Conservation (phyloP, 2,329 filamentous ascomycete species). For the Ceratocystis ficicola region DNA sequence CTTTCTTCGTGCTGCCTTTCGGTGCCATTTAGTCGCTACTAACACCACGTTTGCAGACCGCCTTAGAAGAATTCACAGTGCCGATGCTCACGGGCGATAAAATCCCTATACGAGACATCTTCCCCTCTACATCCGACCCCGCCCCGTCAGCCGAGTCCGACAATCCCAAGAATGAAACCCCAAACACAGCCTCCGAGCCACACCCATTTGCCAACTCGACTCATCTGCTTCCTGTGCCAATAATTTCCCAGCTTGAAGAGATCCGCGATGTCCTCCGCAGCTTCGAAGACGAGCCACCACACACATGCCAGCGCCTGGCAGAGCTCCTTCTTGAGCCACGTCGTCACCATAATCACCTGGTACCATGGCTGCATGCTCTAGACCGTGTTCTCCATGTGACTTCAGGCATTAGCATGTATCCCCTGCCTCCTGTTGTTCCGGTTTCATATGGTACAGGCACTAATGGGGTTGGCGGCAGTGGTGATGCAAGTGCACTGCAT, state of each 20-base stretch:
- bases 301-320: slow-evolving; percentile 83
- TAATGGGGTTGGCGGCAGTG: slow-evolving; percentile 31
- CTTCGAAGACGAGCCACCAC: slow-evolving; percentile 67
- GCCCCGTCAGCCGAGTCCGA: slow-evolving; percentile 29
- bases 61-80: slow-evolving; percentile 13
- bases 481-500: slow-evolving; percentile 25
- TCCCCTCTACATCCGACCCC: slow-evolving; percentile 22
- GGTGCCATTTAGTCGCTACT: not conserved
- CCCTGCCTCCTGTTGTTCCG: slow-evolving; percentile 53
- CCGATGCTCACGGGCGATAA: slow-evolving; percentile 18
- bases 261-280: slow-evolving; percentile 51
- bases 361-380: slow-evolving; percentile 78
- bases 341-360: slow-evolving; percentile 67
- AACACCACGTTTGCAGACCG: slow-evolving; percentile 5
- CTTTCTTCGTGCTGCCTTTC: not conserved
- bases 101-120: slow-evolving; percentile 16
- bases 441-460: slow-evolving; percentile 50
- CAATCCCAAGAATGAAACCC: slow-evolving; percentile 27
- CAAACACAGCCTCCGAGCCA: slow-evolving; percentile 22
- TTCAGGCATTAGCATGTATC: slow-evolving; percentile 67
- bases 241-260: slow-evolving; percentile 49
- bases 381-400: slow-evolving; percentile 86
- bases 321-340: slow-evolving; percentile 71
- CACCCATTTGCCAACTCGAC: slow-evolving; percentile 25
- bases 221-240: slow-evolving; percentile 48